These are phyloP conservation scores for Eragrostis curvula DNA, from an alignment of 176 grass and related monocot species.

Conservation along the genomic window DNA sequence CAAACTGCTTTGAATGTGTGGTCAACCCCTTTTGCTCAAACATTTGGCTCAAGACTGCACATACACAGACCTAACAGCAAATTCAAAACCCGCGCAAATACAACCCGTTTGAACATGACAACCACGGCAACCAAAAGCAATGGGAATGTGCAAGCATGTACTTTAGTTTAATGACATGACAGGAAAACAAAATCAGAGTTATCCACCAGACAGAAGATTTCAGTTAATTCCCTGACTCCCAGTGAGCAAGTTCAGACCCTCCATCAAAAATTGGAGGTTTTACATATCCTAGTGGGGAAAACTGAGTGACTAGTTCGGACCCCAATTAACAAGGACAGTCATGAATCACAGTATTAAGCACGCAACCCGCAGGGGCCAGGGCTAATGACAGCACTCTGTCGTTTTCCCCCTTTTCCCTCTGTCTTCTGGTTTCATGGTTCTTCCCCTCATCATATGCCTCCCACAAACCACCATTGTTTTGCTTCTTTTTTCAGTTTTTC, in stretches of 20 bases:
- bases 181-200: not conserved
- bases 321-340: not conserved
- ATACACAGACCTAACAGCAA: not conserved
- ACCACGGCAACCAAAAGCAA: not conserved
- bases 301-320: not conserved
- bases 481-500: conserved; percentile 27
- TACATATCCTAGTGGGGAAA: conserved; percentile 34
- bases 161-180: not conserved
- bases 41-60: not conserved
- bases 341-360: conserved; percentile 6
- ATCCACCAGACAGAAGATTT: not conserved
- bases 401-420: not conserved
- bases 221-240: conserved; percentile 12
- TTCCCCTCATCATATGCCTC: not conserved
- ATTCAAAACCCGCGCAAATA: not conserved
- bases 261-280: conserved; percentile 59
- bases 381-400: not conserved
- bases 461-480: conserved; percentile 13
- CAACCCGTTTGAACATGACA: no score
- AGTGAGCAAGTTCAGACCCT: conserved; percentile 49
- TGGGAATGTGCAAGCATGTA: not conserved
- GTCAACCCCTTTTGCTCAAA: not conserved
- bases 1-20: no score
- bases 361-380: not conserved
- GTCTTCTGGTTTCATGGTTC: not conserved